Percentiles rank a stretch among this genome's conserved stretches.
These are phyloP conservation scores for Diaporthe vexans DNA, from an alignment of 2,329 filamentous ascomycete species.

Conservation along the genomic window DNA sequence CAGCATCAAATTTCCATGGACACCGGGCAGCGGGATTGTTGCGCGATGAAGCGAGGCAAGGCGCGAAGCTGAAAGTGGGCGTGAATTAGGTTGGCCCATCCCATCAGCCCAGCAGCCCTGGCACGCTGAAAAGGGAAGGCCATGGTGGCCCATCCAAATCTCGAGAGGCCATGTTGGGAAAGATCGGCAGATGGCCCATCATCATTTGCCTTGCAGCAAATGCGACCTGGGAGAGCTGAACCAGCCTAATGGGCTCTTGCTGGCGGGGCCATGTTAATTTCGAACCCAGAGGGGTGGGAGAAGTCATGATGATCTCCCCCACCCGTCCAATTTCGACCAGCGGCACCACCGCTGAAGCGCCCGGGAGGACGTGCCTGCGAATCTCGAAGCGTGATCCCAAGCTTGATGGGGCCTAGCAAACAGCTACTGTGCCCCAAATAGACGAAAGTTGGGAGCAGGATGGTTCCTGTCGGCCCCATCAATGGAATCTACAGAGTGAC, in stretches of 20 bases:
- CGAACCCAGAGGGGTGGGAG: background rate
- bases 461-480: slow-evolving; percentile 5
- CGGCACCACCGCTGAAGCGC: slow-evolving; percentile 21
- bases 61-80: slow-evolving; percentile 31
- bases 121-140: slow-evolving; percentile 29
- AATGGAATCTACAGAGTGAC: slow-evolving; percentile 2
- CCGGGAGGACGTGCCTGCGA: background rate
- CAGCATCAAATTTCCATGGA: slow-evolving; percentile 29
- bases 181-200: slow-evolving; percentile 35
- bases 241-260: slow-evolving; percentile 26
- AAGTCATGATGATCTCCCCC: slow-evolving; percentile 21
- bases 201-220: slow-evolving; percentile 32
- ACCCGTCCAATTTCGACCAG: slow-evolving; percentile 30
- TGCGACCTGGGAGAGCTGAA: background rate
- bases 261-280: slow-evolving; percentile 17
- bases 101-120: slow-evolving; percentile 12
- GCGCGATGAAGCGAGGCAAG: slow-evolving; percentile 17
- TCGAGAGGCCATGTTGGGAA: slow-evolving; percentile 32
- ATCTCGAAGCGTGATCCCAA: background rate
- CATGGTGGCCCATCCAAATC: slow-evolving; percentile 35
- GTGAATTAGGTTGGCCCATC: slow-evolving; percentile 2
- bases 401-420: background rate
- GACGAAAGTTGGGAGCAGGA: background rate
- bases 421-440: background rate
- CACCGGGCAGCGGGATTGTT: background rate